Conservation (phyloP, 2,329 filamentous ascomycete species). For the Zarea fungicola region DNA sequence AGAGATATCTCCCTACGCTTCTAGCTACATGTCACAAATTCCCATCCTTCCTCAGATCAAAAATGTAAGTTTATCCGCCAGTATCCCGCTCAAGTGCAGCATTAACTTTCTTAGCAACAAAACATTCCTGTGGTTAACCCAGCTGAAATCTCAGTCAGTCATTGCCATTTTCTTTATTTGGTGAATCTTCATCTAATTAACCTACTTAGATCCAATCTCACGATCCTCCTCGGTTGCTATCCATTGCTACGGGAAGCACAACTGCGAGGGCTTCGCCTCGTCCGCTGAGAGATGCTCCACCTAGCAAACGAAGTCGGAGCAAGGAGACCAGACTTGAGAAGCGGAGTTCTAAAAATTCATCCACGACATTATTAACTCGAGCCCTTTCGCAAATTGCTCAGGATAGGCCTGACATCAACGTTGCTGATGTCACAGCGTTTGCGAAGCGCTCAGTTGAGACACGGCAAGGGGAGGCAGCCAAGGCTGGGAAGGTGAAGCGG, state of each 20-base stretch:
- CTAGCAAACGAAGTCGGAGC: background rate
- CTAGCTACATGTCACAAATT: slow-evolving; percentile 4
- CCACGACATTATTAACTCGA: slow-evolving; percentile 23
- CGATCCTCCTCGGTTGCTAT: background rate
- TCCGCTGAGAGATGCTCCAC: background rate
- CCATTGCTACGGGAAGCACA: background rate
- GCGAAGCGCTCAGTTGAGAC: slow-evolving; percentile 66
- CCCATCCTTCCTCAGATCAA: background rate
- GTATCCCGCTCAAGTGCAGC: background rate
- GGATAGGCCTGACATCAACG: slow-evolving; percentile 53
- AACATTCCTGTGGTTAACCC: background rate
- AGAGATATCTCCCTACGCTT: slow-evolving; percentile 10
- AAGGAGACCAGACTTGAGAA: slow-evolving; percentile 1
- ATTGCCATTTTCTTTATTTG: background rate
- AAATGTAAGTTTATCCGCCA: background rate
- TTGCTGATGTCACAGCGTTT: slow-evolving; percentile 75
- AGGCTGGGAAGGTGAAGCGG: slow-evolving; percentile 74
- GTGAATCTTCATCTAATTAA: background rate
- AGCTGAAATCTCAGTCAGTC: background rate
- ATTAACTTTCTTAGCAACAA: background rate
- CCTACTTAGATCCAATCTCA: background rate
- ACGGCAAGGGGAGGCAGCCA: slow-evolving; percentile 60
- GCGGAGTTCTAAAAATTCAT: background rate
- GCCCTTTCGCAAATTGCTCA: slow-evolving; percentile 68
- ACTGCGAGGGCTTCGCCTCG: background rate